Evolutionary conservation across 2,329 filamentous ascomycete species (phyloP), one percentile per base, ranked within the genome.

Genomic region (Diplocarpon rosae): DNA sequence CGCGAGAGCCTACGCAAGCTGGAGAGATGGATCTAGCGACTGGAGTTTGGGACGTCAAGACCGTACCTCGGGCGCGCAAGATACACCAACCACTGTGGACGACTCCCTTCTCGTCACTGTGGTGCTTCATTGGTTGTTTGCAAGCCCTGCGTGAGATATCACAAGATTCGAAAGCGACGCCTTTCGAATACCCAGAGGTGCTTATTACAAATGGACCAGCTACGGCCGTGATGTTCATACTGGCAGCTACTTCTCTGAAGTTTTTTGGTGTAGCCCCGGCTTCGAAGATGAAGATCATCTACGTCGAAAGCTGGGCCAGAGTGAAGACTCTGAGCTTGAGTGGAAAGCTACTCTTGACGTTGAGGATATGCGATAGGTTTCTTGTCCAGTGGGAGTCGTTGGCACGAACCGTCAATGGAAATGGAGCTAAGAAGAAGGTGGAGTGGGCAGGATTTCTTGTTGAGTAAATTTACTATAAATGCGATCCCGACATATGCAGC

Each of bases 241-340:
- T 80, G 2, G 75, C 76, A 0, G 68, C 70, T 1, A 63, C 75
- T 2, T 38, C 78, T 12, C 56, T 84, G 40, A 69, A 60, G 49
- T 63, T 64, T 39, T 48, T 65, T 24, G 73, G 70, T 2, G 42
- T 76, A 2, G 72, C 69, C 0, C 68, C 72, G 32, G 56, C 78
- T 38, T 75, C 70, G 24, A 73, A 73, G 51, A 80, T 90, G 67
- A 76, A 78, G 50, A 80, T 84, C 9, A 69, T 96, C 12, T 98
- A 92, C 62, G 76, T 95, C 24, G 92, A 98, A 69, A 92, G 85
- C 15, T 95, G 89, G 82, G 90, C 92, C 2, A 75, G 92, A 13
- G 85, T 94, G 13, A 80, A 74, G 52, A 81, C 76, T 11, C 65
- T 96, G 52, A 96, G 90, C 66, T 63, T 95, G 47, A 94, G 86